Conservation (phyloP, 345 rosid genomes). For the Murraya koenigii region DNA sequence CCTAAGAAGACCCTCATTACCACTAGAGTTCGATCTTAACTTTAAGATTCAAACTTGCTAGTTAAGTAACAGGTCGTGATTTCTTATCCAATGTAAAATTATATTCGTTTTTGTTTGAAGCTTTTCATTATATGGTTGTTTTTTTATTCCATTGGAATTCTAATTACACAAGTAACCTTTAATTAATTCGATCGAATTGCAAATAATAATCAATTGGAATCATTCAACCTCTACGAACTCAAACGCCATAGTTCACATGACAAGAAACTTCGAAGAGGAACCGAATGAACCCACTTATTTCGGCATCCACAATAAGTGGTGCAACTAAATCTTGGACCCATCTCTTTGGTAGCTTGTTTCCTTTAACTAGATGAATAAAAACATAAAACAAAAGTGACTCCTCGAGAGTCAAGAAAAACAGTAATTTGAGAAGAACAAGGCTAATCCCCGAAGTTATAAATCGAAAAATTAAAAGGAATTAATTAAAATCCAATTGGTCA, state of each 20-base stretch:
- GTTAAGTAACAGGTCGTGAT: background rate
- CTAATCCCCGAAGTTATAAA: background rate
- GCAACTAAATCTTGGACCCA: slow-evolving; percentile 19
- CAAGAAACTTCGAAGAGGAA: background rate
- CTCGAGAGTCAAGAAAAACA: background rate
- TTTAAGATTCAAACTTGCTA: too few species aligned
- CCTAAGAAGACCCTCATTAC: too few species aligned
- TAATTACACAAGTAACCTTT: slow-evolving; percentile 10
- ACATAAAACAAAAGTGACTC: background rate
- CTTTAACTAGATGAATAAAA: background rate
- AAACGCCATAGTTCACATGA: slow-evolving; percentile 12
- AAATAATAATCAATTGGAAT: slow-evolving; percentile 1
- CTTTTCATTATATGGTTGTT: background rate
- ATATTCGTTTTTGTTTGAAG: slow-evolving; percentile 3
- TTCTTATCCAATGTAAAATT: background rate
- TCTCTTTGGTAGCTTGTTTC: background rate
- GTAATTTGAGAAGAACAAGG: background rate
- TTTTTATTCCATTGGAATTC: background rate
- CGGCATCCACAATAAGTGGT: background rate
- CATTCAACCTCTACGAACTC: slow-evolving; percentile 6
- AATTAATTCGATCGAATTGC: background rate
- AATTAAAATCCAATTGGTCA: background rate
- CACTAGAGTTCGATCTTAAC: too few species aligned
- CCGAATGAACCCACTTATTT: background rate
- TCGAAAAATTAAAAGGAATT: background rate